These are phyloP conservation scores for Diaporthe sp. DNA, from an alignment of 2,329 filamentous ascomycete genomes.

Conservation along the genomic window DNA sequence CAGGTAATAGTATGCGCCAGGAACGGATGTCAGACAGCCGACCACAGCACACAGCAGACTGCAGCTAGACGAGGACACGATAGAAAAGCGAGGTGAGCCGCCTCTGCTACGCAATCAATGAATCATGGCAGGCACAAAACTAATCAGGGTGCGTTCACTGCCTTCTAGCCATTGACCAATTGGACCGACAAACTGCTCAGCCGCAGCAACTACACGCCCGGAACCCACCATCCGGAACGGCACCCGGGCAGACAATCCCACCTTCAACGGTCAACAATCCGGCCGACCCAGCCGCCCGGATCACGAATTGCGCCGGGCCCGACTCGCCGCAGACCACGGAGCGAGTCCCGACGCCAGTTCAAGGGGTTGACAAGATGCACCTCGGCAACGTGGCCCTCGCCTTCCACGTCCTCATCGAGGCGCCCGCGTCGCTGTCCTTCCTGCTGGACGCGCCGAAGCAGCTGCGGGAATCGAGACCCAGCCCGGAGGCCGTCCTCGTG, in stretches of 20 bases:
- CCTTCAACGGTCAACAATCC: background rate
- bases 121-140: background rate
- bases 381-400: conserved; percentile 25
- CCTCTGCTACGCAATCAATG: conserved; percentile 21
- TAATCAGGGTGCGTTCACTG: background rate
- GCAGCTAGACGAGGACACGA: background rate
- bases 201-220: background rate
- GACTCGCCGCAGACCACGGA: background rate
- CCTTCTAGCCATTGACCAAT: conserved; percentile 14
- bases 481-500: conserved; percentile 52
- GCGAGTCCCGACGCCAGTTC: background rate
- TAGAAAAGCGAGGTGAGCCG: background rate
- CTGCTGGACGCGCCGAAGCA: conserved; percentile 54
- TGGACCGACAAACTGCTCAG: background rate
- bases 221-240: background rate
- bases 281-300: conserved; percentile 4
- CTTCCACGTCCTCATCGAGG: conserved; percentile 32
- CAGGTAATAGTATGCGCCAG: background rate
- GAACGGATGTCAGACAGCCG: background rate
- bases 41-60: background rate
- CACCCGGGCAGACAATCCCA: background rate
- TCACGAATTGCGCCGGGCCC: background rate
- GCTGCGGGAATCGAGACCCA: conserved; percentile 48
- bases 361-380: conserved; percentile 9
- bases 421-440: conserved; percentile 56